Base-by-base conservation (phyloP, 306 rosid species). In the Leucaena leucocephala region DNA sequence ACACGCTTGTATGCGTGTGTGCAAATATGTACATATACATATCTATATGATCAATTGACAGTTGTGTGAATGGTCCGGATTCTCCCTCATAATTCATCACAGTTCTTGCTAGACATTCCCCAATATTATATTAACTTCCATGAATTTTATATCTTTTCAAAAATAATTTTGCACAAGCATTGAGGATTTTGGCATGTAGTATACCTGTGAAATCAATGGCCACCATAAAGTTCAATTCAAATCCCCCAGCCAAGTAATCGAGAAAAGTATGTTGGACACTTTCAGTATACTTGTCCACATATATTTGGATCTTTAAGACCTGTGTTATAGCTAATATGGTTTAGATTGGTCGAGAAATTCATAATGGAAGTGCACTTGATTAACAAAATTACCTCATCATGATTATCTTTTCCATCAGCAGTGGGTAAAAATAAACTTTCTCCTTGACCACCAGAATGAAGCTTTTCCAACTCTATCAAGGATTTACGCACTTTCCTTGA, bases 141-240 rank as follows among this genome's bases (percentile, higher is more conserved):
- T 10, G 33, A 57, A 57, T 3, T 59, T 12, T 14, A 9, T 12
- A 62, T 62, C 9, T 13, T 19, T 16, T 21, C 35, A 43, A 42
- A 42, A n/a, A 12, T 21, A 68, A 27, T 2, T 4, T 3, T 19
- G 48, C 14, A 54, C 27, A 50, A 40, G 57, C 46, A n/a, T 54
- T 73, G 62, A 73, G 75, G 75, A 74, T 33, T 54, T 52, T 44
- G 16, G 67, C 48, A 19, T 55, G 22, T 34, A 7, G 15, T 16
- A 12, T 57, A 92, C 95, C 97, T 80, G 97, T 92, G 75, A 92
- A 92, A 85, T 92, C 95, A 71, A 92, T 76, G 70, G 95, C 95
- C 67, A 89, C 95, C 97, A 92, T 90, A 81, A 92, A 90, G 81
- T 87, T 92, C 85, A 92, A 80, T 78, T 90, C 92, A 84, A 84